These are phyloP conservation scores for Otatea glauca DNA, from an alignment of 176 grass and related monocot species.

Conservation along the genomic window DNA sequence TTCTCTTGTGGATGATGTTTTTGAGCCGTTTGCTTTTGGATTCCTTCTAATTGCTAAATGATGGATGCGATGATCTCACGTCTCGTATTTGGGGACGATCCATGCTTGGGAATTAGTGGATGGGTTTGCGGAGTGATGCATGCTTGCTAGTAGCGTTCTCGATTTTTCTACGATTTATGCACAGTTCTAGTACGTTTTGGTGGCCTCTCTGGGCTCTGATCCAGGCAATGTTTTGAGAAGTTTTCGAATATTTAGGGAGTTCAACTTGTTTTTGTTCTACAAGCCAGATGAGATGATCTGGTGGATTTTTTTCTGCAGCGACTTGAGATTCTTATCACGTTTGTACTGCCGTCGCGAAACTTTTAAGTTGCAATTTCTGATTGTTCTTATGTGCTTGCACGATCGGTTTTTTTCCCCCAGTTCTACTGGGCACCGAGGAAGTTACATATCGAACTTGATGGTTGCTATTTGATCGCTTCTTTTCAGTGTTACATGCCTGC, in stretches of 20 bases:
- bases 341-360: not conserved
- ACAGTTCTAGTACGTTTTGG: not conserved
- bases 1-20: not conserved
- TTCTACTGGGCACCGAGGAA: not conserved
- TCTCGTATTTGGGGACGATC: not conserved
- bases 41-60: not conserved
- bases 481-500: not conserved
- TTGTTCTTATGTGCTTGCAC: not conserved
- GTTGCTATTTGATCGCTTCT: too few species aligned
- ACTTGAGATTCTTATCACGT: not conserved
- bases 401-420: not conserved
- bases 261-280: not conserved
- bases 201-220: not conserved
- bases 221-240: not conserved
- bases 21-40: not conserved
- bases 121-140: not conserved
- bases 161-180: not conserved
- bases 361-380: not conserved
- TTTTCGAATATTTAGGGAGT: not conserved
- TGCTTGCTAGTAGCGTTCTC: not conserved
- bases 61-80: not conserved
- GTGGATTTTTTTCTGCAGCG: not conserved
- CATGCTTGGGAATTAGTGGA: not conserved
- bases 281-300: not conserved
- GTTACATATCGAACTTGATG: not conserved